Percentiles rank a stretch among this genome's conserved stretches.
phyloP scores from a whole-genome alignment of 352 stramenopile species.

The Pythium dissotocum region DNA sequence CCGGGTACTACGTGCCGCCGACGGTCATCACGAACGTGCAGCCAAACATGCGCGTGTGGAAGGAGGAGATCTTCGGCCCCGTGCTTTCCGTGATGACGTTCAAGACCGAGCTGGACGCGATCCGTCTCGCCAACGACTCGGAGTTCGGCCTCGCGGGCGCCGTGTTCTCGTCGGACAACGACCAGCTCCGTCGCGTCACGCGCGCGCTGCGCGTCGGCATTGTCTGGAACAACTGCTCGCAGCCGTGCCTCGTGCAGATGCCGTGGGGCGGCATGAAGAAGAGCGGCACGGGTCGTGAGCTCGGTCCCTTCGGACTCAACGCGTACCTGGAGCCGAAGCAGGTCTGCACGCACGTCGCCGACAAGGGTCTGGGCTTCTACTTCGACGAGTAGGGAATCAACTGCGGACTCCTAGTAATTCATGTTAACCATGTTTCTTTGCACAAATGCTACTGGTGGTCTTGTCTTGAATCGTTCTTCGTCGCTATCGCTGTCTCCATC shows the following conservation, averaged over 20 bases:
- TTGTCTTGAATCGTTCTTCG: neutral
- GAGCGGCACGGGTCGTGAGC: slow-evolving; percentile 72
- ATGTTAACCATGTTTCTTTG: slow-evolving; percentile 8
- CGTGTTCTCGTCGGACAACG: slow-evolving; percentile 62
- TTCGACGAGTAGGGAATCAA: slow-evolving; percentile 26
- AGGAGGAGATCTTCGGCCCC: slow-evolving; percentile 90
- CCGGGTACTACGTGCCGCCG: slow-evolving; percentile 74
- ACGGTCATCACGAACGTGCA: slow-evolving; percentile 76
- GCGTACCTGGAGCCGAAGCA: slow-evolving; percentile 73
- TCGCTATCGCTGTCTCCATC: neutral
- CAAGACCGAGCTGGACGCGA: slow-evolving; percentile 79
- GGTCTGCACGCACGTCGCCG: slow-evolving; percentile 65
- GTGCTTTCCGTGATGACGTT: slow-evolving; percentile 88
- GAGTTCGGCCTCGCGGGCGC: slow-evolving; percentile 78
- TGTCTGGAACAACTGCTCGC: slow-evolving; percentile 72
- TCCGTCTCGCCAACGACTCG: slow-evolving; percentile 69
- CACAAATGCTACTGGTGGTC: slow-evolving; percentile 18
- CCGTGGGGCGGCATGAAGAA: slow-evolving; percentile 88
- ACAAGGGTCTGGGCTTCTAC: slow-evolving; percentile 74
- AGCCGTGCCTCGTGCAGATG: slow-evolving; percentile 60
- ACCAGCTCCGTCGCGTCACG: slow-evolving; percentile 58
- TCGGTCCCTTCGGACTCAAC: slow-evolving; percentile 63
- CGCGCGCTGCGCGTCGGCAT: slow-evolving; percentile 54
- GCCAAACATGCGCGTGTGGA: slow-evolving; percentile 70
- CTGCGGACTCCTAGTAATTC: slow-evolving; percentile 18